phyloP scores from a whole-genome alignment of 2,329 filamentous ascomycete species.

The Talaromyces sp. region DNA sequence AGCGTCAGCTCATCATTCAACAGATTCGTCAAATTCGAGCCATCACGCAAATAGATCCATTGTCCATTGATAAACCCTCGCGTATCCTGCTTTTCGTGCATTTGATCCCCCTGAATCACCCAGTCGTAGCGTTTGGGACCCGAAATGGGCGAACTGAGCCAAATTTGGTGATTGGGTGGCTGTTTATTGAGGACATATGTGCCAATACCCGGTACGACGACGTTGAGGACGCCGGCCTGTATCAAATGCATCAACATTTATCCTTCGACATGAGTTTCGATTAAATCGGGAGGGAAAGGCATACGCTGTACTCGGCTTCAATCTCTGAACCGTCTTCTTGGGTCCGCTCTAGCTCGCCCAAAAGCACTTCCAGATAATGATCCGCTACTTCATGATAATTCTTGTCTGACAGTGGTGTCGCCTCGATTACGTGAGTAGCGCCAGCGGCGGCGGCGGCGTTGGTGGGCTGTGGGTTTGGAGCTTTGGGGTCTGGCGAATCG shows the following conservation, averaged over 20 bases:
- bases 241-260: not conserved
- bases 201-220: slow-evolving; percentile 65
- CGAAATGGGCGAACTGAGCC: slow-evolving; percentile 86
- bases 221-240: slow-evolving; percentile 79
- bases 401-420: slow-evolving; percentile 63
- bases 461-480: slow-evolving; percentile 37
- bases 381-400: slow-evolving; percentile 78
- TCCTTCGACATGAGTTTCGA: not conserved
- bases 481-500: slow-evolving; percentile 53
- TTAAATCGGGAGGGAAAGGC: slow-evolving; percentile 31
- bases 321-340: slow-evolving; percentile 70
- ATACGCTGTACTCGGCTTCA: slow-evolving; percentile 85
- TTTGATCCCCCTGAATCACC: slow-evolving; percentile 66
- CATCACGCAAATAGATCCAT: slow-evolving; percentile 87
- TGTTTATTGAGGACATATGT: slow-evolving; percentile 98
- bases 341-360: slow-evolving; percentile 63
- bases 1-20: slow-evolving; percentile 73
- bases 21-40: slow-evolving; percentile 68
- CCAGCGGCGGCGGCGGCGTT: slow-evolving; percentile 33
- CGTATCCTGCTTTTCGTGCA: slow-evolving; percentile 75
- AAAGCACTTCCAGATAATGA: slow-evolving; percentile 62
- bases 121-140: slow-evolving; percentile 95
- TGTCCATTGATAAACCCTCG: slow-evolving; percentile 52
- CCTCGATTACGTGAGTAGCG: slow-evolving; percentile 44
- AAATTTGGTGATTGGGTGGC: slow-evolving; percentile 94